Evolutionary conservation across 192 early-diverging fungal genomes (phyloP).

Genomic region (Umbelopsis ramanniana): DNA sequence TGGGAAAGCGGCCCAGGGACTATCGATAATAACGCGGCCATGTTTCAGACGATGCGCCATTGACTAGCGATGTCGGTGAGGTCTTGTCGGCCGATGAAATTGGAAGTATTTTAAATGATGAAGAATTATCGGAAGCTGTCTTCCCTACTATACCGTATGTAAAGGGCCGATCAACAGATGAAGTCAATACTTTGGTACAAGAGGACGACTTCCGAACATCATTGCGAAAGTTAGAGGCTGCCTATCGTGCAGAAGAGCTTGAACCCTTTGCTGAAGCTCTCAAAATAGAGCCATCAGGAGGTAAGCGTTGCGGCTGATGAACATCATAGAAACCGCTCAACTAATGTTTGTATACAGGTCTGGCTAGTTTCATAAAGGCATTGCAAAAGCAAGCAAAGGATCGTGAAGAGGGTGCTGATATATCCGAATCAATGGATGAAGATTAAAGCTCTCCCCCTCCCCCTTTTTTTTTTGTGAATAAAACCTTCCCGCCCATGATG

Average conservation of each 20-base stretch:
- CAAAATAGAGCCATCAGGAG: slow-evolving; percentile 25
- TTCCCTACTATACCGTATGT: slow-evolving; percentile 33
- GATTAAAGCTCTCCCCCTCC: not conserved
- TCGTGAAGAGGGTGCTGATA: not conserved
- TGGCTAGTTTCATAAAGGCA: slow-evolving; percentile 24
- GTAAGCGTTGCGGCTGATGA: not conserved
- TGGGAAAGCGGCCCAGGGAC: too few species aligned
- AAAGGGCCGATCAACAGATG: slow-evolving; percentile 16
- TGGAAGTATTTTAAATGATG: not conserved
- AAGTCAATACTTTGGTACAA: slow-evolving; percentile 29
- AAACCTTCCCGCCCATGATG: too few species aligned
- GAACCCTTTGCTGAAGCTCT: slow-evolving; percentile 27
- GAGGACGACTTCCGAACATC: slow-evolving; percentile 25
- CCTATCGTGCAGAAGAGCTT: slow-evolving; percentile 23
- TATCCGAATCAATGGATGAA: slow-evolving; percentile 18
- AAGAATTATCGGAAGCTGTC: slow-evolving; percentile 20
- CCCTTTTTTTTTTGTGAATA: not conserved
- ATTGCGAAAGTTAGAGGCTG: slow-evolving; percentile 28
- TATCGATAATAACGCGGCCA: too few species aligned
- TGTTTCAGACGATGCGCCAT: not conserved
- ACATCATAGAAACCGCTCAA: too few species aligned
- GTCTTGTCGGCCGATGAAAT: slow-evolving; percentile 15
- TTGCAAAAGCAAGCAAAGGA: slow-evolving; percentile 22
- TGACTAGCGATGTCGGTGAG: slow-evolving; percentile 6
- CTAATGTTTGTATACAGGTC: not conserved